Evolutionary conservation across 2,329 filamentous ascomycete genomes (phyloP), one percentile per base, ranked within the genome.

Genomic region (Aureobasidium vineae): DNA sequence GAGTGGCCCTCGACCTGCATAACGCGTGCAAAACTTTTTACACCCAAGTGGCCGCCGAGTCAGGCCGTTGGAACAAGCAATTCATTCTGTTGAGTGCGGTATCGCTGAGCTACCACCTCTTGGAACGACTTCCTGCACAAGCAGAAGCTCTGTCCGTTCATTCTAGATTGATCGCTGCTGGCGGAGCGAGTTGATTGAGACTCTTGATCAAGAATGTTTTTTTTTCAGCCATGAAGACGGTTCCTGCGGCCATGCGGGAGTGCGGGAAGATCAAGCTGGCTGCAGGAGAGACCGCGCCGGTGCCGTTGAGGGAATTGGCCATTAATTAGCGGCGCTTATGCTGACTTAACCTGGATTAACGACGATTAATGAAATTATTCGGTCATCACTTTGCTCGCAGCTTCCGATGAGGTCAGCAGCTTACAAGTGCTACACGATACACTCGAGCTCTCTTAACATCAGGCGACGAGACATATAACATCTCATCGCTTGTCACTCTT

Each of bases 181-280:
- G 19, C n/a, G 41, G 16, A 49, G 41, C 16, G 36, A 16, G 3
- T 45, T 3, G 26, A 21, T 41, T 2, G 7, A 16, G 26, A 47
- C 13, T 11, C n/a, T 19, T 23, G 23, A 16, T 5, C 11, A 21
- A 16, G 5, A 21, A n/a, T 15, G 23, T 11, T 45, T 41, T 63
- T 49, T 45, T 63, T 49, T 23, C 10, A n/a, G 31, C 57, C 23
- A 16, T 49, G 33, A 49, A 38, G 21, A 19, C 21, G 59, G 59
- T 63, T 63, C 59, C 59, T 63, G 59, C 59, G 45, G 59, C 59
- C 45, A 40, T 49, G 59, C 59, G 59, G 59, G 59, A 63, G 31
- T 28, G 41, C 59, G 59, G 43, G 45, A 63, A 28, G 59, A 63
- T 63, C 43, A 61, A 49, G 40, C 57, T 43, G 54, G 53, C 53